Evolutionary conservation across 2,329 filamentous ascomycete genomes (phyloP), one percentile per base, ranked within the genome.

Genomic region (Emmonsiellopsis sp.): DNA sequence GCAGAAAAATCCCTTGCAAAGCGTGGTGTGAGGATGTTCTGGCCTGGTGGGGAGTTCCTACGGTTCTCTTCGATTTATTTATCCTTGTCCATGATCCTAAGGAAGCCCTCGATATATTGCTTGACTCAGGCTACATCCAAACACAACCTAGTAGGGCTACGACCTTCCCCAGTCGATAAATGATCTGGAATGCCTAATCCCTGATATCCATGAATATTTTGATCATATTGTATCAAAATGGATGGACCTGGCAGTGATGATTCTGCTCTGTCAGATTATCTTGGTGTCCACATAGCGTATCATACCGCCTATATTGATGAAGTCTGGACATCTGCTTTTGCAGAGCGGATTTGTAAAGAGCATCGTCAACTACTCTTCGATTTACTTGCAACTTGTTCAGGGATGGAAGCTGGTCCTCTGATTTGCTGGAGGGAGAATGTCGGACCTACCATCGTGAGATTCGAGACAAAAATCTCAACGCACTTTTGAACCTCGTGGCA

Each of bases 41-140:
- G 37, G 57, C 43, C n/a, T 31, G 49, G 2, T 57, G 62, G 46
- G 61, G 58, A 10, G 62, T 63, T 7, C 59, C 60, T 5, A 62
- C 60, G n/a, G 55, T 56, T 13, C 54, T 64, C 10, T 64, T 63
- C 54, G 53, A 57, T 32, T 44, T 63, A 2, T 52, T 61, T 42
- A 43, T 64, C 5, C 46, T 49, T 14, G 46, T 49, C 14, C 27
- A 8, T 4, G 46, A 49, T 1, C 27, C 46, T 3, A 34, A 13
- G 7, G 17, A 49, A 34, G 46, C 46, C 13, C 13, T n/a, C 1
- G 46, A 49, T 9, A 36, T 14, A n/a, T 34, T 49, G 46, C 7
- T 49, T n/a, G 17, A 34, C n/a, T 21, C 27, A 34, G 46, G 46
- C 27, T 49, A 49, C 36, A 34, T 49, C 27, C 46, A 34, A 9